A percentile compares a stretch with the other conserved stretches of the same genome.
These are phyloP conservation scores for Cyclocybe cylindracea DNA, from an alignment of 768 basidiomycete genomes.

Conservation along the genomic window DNA sequence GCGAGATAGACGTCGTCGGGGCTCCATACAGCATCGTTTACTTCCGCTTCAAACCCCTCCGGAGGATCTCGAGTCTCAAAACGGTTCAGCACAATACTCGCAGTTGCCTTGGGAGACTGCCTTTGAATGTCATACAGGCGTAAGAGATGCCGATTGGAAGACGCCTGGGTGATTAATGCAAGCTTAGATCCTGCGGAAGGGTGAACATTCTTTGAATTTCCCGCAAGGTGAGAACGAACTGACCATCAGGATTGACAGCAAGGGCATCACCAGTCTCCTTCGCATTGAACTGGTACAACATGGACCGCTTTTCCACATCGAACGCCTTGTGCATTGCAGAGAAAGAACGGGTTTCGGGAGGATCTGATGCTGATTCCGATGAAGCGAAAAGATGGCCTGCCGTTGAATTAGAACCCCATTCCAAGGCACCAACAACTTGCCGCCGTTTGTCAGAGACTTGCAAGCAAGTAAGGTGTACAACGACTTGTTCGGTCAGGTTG, in stretches of 20 bases:
- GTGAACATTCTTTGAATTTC: not conserved
- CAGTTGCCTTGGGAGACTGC: constrained; percentile 23
- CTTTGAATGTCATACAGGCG: constrained; percentile 55
- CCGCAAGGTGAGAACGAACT: constrained; percentile 1
- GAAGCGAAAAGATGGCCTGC: constrained; percentile 51
- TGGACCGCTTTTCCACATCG: constrained; percentile 32
- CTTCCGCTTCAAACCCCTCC: constrained; percentile 35
- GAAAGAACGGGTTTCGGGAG: constrained; percentile 9
- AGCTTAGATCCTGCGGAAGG: constrained; percentile 27
- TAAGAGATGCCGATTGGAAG: constrained; percentile 32
- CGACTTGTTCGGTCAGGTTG: constrained; percentile 4
- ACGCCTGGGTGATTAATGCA: constrained; percentile 34
- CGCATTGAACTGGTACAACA: constrained; percentile 39
- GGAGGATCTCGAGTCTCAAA: constrained; percentile 23
- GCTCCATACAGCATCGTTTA: constrained; percentile 55
- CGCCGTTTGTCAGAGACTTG: constrained; percentile 17
- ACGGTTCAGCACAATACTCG: constrained; percentile 33
- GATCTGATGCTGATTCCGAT: constrained; percentile 43
- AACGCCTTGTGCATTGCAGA: constrained; percentile 53
- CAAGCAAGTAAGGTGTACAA: constrained; percentile 9
- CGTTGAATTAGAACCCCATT: constrained; percentile 51
- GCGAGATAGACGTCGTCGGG: constrained; percentile 64
- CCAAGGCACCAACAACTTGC: constrained; percentile 43
- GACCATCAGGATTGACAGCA: constrained; percentile 47
- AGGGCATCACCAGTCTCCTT: constrained; percentile 56